Evolutionary conservation across 345 rosid genomes (phyloP).

Genomic region (Crucihimalaya himalaica): DNA sequence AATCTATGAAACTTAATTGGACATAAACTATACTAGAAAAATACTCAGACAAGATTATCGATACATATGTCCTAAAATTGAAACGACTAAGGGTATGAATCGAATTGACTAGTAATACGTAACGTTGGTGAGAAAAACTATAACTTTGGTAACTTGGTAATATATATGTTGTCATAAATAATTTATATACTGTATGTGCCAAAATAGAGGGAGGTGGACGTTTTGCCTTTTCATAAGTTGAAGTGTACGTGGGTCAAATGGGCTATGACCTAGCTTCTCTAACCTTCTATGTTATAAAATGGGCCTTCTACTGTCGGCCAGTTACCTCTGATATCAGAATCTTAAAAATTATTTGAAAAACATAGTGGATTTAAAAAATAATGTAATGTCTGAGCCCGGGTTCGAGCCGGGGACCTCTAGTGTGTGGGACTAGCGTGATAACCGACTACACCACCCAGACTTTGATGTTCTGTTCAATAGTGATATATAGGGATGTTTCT

Average conservation of each 20-base stretch:
- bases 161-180: too few species aligned
- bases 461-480: neutral
- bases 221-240: too few species aligned
- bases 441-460: slow-evolving; percentile 53
- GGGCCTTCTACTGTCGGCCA: neutral
- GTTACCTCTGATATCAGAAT: too few species aligned
- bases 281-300: neutral
- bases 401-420: slow-evolving; percentile 80
- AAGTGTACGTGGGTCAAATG: neutral
- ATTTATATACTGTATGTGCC: too few species aligned
- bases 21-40: neutral
- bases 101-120: neutral
- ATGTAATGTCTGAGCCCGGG: slow-evolving; percentile 60
- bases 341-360: neutral
- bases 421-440: slow-evolving; percentile 86
- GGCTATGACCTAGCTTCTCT: neutral
- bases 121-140: too few species aligned
- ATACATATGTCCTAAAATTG: neutral
- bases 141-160: too few species aligned
- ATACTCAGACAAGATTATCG: neutral
- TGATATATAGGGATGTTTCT: too few species aligned
- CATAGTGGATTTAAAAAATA: neutral
- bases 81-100: neutral
- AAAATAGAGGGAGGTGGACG: too few species aligned
- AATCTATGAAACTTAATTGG: neutral